A percentile compares a stretch with the other conserved stretches of the same genome.
Conservation (phyloP, 2,329 filamentous ascomycete genomes). For the Rasamsonia emersonii region DNA sequence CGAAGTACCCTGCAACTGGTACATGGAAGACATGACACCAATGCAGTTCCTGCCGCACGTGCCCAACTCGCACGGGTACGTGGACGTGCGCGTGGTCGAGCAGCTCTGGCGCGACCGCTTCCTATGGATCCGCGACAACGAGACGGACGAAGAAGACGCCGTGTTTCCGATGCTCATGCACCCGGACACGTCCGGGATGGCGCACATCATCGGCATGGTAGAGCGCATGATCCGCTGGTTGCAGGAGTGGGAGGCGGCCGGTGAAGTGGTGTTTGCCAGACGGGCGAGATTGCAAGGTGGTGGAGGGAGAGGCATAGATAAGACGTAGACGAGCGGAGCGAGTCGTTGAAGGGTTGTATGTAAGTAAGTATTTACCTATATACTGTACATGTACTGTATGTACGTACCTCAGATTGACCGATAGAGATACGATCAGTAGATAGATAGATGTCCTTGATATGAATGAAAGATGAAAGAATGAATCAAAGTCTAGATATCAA, state of each 20-base stretch:
- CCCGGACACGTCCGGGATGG: slow-evolving; percentile 53
- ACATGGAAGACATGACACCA: slow-evolving; percentile 40
- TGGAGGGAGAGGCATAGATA: slow-evolving; percentile 19
- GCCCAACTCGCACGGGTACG: slow-evolving; percentile 50
- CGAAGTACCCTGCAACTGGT: slow-evolving; percentile 38
- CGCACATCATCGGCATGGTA: slow-evolving; percentile 52
- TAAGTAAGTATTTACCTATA: no score
- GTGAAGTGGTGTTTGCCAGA: slow-evolving; percentile 24
- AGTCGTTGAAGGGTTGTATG: no score
- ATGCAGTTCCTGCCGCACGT: slow-evolving; percentile 37
- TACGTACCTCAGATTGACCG: no score
- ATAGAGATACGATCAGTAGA: no score
- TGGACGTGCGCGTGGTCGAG: slow-evolving; percentile 49
- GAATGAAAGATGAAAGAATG: no score
- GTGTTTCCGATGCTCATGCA: slow-evolving; percentile 48
- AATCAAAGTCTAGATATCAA: no score
- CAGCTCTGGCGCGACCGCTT: slow-evolving; percentile 55
- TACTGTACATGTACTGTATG: no score
- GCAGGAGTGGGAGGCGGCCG: slow-evolving; percentile 26
- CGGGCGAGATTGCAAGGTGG: slow-evolving; percentile 21
- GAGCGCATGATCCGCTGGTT: slow-evolving; percentile 46
- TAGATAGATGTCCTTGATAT: no score
- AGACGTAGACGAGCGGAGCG: no score
- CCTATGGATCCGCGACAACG: slow-evolving; percentile 44
- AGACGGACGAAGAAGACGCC: slow-evolving; percentile 18